Conservation (phyloP, 2,329 filamentous ascomycete genomes). For the Diaporthe nobilis region DNA sequence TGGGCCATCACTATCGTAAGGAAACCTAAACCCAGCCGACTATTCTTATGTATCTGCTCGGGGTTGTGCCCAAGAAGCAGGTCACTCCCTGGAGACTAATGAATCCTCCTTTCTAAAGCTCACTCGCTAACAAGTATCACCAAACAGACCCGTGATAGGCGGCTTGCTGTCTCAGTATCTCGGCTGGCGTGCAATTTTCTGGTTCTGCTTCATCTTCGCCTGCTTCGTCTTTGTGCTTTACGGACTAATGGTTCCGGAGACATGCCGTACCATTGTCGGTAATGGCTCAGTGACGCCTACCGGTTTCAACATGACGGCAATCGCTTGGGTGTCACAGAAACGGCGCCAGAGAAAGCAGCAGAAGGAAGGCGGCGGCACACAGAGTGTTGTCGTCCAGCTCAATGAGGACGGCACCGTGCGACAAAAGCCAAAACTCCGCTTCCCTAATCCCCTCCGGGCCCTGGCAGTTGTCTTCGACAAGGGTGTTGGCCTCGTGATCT, state of each 20-base stretch:
- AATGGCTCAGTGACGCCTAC: constrained; percentile 73
- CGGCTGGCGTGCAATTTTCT: constrained; percentile 79
- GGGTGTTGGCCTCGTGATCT: constrained; percentile 67
- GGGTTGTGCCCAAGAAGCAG: background rate
- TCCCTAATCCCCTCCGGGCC: constrained; percentile 71
- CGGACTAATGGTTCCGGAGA: constrained; percentile 70
- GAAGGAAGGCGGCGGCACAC: constrained; percentile 53
- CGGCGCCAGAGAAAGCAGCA: constrained; percentile 49
- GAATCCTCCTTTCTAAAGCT: background rate
- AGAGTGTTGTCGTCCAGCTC: constrained; percentile 32
- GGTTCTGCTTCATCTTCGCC: constrained; percentile 74
- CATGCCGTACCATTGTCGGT: constrained; percentile 71
- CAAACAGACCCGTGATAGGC: constrained; percentile 69
- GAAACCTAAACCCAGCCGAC: background rate
- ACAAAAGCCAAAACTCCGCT: constrained; percentile 55
- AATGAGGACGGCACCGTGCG: constrained; percentile 17
- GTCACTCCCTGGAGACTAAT: background rate
- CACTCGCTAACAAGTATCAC: background rate
- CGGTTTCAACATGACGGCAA: constrained; percentile 69
- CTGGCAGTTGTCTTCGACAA: constrained; percentile 69
- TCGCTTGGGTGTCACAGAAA: constrained; percentile 61
- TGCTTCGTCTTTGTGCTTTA: constrained; percentile 67
- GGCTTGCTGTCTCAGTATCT: constrained; percentile 74
- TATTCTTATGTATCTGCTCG: background rate
- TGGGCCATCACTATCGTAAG: constrained; percentile 62